Conservation (phyloP, 805 yeast genomes). For the Yamadazyma sp. region DNA sequence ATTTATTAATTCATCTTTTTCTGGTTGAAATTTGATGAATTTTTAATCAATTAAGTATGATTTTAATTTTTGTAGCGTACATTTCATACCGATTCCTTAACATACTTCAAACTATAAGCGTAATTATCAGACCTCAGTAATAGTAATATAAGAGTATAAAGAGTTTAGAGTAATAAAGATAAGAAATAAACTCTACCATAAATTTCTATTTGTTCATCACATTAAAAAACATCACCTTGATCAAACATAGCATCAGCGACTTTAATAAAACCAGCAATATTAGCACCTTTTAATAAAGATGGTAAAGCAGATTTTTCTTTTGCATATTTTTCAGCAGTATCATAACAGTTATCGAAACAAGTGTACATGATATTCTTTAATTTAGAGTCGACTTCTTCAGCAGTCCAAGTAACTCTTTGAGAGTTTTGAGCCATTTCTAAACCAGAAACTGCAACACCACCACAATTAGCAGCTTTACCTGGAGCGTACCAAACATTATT, state of each 20-base stretch:
- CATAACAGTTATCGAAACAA: constrained; percentile 90
- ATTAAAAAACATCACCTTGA: constrained; percentile 82
- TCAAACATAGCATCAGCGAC: constrained; percentile 98
- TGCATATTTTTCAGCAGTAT: constrained; percentile 78
- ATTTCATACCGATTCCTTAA: too few relatives aligned
- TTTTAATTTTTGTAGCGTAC: too few relatives aligned
- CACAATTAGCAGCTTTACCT: constrained; percentile 99
- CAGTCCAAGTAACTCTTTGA: constrained; percentile 85
- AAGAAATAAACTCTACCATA: too few relatives aligned
- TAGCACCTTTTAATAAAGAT: constrained; percentile 97
- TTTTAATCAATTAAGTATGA: too few relatives aligned
- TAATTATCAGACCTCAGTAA: too few relatives aligned
- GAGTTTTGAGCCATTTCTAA: constrained; percentile 99
- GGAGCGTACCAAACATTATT: constrained; percentile 93
- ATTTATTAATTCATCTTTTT: too few relatives aligned
- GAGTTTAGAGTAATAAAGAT: too few relatives aligned
- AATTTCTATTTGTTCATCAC: too few relatives aligned
- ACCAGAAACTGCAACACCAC: constrained; percentile 99
- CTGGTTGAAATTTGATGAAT: too few relatives aligned
- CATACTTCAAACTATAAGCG: too few relatives aligned
- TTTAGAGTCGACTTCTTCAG: constrained; percentile 88
- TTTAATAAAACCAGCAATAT: constrained; percentile 98
- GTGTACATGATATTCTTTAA: constrained; percentile 89
- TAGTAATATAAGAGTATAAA: too few relatives aligned
- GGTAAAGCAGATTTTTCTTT: constrained; percentile 73